A percentile compares a stretch with the other conserved stretches of the same genome.
These are phyloP conservation scores for Aspergillus ustus DNA, from an alignment of 2,329 filamentous ascomycete species.

Conservation along the genomic window DNA sequence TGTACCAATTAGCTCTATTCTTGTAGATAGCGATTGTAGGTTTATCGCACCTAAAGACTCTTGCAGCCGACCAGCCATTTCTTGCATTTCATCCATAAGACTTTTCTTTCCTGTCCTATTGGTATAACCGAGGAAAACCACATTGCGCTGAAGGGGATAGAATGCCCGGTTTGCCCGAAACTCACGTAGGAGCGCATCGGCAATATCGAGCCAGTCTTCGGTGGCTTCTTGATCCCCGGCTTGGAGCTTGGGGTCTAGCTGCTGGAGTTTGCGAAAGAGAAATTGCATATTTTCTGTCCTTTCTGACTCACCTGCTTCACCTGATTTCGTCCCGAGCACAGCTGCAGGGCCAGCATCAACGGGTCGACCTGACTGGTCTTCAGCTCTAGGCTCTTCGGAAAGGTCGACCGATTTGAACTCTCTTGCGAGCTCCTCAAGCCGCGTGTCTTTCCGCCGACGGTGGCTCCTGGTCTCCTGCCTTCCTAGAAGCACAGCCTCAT, in stretches of 20 bases:
- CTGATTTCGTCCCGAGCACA: conserved; percentile 24
- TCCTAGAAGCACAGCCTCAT: conserved; percentile 72
- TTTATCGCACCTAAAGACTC: conserved; percentile 42
- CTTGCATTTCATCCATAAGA: conserved; percentile 48
- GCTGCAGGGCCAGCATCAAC: conserved; percentile 16
- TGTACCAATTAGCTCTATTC: conserved; percentile 20
- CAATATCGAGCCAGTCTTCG: conserved; percentile 63
- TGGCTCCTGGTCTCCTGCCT: conserved; percentile 44
- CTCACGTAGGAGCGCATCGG: conserved; percentile 62
- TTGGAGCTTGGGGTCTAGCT: conserved; percentile 54
- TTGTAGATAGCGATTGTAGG: neutral
- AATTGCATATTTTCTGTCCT: conserved; percentile 50
- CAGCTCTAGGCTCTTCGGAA: conserved; percentile 14
- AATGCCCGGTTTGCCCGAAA: conserved; percentile 65
- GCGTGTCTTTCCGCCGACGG: conserved; percentile 39
- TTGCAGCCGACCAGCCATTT: conserved; percentile 51
- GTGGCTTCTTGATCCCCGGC: conserved; percentile 55
- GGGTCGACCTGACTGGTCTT: conserved; percentile 25
- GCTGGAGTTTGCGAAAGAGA: conserved; percentile 52
- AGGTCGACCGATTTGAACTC: conserved; percentile 40
- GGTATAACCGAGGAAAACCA: conserved; percentile 55
- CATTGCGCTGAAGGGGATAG: conserved; percentile 59
- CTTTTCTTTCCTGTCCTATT: conserved; percentile 41
- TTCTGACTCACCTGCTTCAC: conserved; percentile 38
- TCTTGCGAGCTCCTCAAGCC: conserved; percentile 46